Conservation (phyloP, 495 filamentous ascomycete genomes). For the Penicillium daleae region DNA sequence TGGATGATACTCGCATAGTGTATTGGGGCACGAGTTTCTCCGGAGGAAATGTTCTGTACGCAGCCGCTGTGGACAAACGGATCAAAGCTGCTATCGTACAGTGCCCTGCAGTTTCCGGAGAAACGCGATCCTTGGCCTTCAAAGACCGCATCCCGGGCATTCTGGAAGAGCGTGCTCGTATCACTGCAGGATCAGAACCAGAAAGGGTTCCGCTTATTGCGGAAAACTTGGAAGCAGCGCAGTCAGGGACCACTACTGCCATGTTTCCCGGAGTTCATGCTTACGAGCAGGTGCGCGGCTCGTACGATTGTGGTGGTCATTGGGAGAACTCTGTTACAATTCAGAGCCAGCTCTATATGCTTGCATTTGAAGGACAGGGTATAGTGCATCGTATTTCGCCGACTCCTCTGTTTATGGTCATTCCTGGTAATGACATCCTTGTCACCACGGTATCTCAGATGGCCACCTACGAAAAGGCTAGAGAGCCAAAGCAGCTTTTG, state of each 20-base stretch:
- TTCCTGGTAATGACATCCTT: conserved; percentile 4
- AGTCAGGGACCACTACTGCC: background rate
- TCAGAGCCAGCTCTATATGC: conserved; percentile 29
- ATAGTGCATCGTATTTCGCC: conserved; percentile 39
- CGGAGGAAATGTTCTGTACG: conserved; percentile 34
- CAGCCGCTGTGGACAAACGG: conserved; percentile 38
- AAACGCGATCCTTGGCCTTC: conserved; percentile 18
- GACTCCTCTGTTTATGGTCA: conserved; percentile 16
- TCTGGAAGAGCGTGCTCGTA: conserved; percentile 8
- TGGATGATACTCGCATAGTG: conserved; percentile 33
- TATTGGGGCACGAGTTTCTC: conserved; percentile 39
- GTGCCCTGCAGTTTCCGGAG: conserved; percentile 15
- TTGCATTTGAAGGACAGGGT: conserved; percentile 29
- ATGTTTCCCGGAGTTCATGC: too few species aligned
- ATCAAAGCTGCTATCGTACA: conserved; percentile 41
- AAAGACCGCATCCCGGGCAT: conserved; percentile 11
- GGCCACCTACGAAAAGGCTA: conserved; percentile 12
- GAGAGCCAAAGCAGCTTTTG: conserved; percentile 16
- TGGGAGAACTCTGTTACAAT: conserved; percentile 30
- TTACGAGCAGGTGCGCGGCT: too few species aligned
- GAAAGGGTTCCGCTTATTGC: conserved; percentile 10
- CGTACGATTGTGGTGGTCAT: too few species aligned
- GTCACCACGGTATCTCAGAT: conserved; percentile 8
- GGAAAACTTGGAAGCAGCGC: background rate
- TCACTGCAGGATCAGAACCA: conserved; percentile 8